Conservation (phyloP, 805 yeast species). For the Tetrapisispora namnaoensis region DNA sequence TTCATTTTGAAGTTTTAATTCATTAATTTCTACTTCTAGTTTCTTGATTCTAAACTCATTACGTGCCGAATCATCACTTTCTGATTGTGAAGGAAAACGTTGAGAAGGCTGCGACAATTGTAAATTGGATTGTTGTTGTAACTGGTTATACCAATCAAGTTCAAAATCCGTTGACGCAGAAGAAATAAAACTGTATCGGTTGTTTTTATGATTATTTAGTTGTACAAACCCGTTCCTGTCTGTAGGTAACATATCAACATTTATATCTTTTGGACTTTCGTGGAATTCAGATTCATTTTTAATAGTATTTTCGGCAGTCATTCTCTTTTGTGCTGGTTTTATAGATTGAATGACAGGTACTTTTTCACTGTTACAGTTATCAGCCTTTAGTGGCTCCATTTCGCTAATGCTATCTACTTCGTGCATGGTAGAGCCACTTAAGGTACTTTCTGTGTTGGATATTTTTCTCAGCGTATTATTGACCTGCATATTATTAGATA, state of each 20-base stretch:
- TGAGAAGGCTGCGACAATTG: conserved; percentile 4
- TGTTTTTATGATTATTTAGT: conserved; percentile 4
- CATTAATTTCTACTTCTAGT: conserved; percentile 26
- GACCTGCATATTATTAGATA: neutral
- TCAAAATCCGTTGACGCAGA: conserved; percentile 26
- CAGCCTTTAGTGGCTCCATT: neutral
- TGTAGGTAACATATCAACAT: conserved; percentile 13
- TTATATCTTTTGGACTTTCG: conserved; percentile 12
- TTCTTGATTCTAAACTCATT: conserved; percentile 26
- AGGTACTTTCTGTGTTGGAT: conserved; percentile 7
- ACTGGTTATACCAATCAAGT: conserved; percentile 6
- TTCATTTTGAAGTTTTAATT: conserved; percentile 27
- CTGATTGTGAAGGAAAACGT: conserved; percentile 1
- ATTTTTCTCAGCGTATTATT: conserved; percentile 2
- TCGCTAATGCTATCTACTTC: conserved; percentile 5
- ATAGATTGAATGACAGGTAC: conserved; percentile 1
- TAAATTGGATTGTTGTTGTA: conserved; percentile 2
- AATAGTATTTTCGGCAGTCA: neutral
- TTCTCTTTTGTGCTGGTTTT: neutral
- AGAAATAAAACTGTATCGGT: conserved; percentile 27
- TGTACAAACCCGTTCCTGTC: conserved; percentile 18
- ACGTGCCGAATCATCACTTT: conserved; percentile 11
- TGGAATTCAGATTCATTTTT: conserved; percentile 1
- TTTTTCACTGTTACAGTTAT: neutral
- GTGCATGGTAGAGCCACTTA: conserved; percentile 12